phyloP scores from a whole-genome alignment of 179 eudicot genomes.

The Monotropa hypopitys region DNA sequence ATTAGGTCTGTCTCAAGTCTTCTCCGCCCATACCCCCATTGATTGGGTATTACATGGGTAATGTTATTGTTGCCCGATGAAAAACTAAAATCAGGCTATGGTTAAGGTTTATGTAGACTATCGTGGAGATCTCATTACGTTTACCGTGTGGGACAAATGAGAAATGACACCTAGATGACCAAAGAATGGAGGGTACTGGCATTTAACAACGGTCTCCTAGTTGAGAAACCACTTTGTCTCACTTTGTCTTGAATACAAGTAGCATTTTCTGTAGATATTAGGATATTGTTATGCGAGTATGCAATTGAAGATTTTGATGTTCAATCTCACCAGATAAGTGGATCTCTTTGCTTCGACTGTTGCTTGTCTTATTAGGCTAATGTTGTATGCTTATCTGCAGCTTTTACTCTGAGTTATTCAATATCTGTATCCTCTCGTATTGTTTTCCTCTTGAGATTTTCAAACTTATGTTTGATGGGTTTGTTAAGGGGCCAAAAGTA shows the following conservation, averaged over 20 bases:
- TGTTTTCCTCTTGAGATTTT: background rate
- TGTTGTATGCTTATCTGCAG: background rate
- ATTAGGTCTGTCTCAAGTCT: too few relatives aligned
- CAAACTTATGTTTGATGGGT: background rate
- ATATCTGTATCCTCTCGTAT: background rate
- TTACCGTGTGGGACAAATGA: background rate
- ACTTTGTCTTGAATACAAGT: background rate
- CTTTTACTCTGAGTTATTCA: background rate
- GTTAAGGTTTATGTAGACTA: background rate
- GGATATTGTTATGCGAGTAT: background rate
- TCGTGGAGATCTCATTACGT: background rate
- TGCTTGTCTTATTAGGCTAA: background rate
- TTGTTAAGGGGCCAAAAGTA: background rate
- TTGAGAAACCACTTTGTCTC: background rate
- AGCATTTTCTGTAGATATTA: background rate
- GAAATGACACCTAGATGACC: background rate
- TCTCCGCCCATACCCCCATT: too few relatives aligned
- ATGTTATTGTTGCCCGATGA: background rate
- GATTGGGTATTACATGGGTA: too few relatives aligned
- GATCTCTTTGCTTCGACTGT: background rate
- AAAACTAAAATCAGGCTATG: too few relatives aligned
- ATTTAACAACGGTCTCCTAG: background rate
- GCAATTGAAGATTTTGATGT: background rate
- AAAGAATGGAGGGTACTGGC: background rate
- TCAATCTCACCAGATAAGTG: background rate